phyloP scores from a whole-genome alignment of 2,329 filamentous ascomycete species.

The Pyrenochaeta sp. region DNA sequence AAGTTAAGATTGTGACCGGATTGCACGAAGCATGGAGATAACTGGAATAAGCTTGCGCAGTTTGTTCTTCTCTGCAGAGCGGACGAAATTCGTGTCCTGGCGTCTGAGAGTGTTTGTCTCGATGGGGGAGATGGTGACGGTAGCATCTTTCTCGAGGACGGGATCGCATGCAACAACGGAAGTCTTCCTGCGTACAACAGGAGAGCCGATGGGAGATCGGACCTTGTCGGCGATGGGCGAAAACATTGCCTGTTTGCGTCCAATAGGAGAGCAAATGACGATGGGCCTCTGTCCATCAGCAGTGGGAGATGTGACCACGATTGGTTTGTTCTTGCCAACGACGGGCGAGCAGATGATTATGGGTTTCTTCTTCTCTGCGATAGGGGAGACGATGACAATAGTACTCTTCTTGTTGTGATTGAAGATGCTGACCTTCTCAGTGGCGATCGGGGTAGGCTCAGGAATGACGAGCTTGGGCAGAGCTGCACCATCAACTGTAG shows the following conservation, averaged over 20 bases:
- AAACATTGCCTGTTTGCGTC: constrained; percentile 26
- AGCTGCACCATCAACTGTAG: constrained; percentile 2
- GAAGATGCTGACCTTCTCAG: constrained; percentile 31
- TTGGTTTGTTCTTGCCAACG: constrained; percentile 32
- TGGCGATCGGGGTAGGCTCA: constrained; percentile 3
- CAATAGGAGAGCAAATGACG: constrained; percentile 29
- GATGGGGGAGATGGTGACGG: constrained; percentile 16
- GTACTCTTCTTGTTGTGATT: constrained; percentile 32
- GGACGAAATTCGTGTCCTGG: constrained; percentile 31
- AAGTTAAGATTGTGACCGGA: constrained; percentile 10
- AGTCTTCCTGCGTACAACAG: constrained; percentile 31
- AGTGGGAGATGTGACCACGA: constrained; percentile 28
- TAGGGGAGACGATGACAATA: constrained; percentile 29
- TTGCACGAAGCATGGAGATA: constrained; percentile 17
- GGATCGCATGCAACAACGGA: constrained; percentile 27
- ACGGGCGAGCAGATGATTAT: constrained; percentile 36
- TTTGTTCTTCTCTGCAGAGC: constrained; percentile 26
- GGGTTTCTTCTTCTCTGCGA: constrained; percentile 31
- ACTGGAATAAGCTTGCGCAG: constrained; percentile 23
- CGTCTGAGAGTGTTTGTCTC: constrained; percentile 17
- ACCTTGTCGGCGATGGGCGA: constrained; percentile 29
- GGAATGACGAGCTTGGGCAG: constrained; percentile 23
- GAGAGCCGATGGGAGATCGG: constrained; percentile 30
- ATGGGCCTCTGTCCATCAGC: constrained; percentile 27
- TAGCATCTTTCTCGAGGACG: constrained; percentile 18